Base-by-base conservation (phyloP, 306 rosid genomes). In the Sindora glabra region DNA sequence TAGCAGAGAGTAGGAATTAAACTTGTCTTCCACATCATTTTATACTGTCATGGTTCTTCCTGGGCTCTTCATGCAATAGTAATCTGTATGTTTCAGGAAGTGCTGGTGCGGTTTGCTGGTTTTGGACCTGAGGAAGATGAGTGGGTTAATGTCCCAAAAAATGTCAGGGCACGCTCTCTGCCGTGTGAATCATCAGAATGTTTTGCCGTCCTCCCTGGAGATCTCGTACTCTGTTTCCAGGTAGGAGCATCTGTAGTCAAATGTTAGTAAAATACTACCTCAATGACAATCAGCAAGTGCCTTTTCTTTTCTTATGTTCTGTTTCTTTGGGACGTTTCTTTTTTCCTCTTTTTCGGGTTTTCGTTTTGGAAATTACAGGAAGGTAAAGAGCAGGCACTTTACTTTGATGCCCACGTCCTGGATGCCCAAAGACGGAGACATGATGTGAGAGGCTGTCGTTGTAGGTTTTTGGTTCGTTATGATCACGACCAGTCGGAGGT, bases 141-240 rank as follows among this genome's bases (percentile, higher is more conserved):
- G 81, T 94, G 99, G 99, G 64, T 84, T 69, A 94, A 89, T 69
- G 72, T 94, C 19, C 79, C 74, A 69, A 86, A 71, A 68, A 81
- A 89, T 78, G 87, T 94, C 23, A 77, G 99, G 60, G 97, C 90
- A 13, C 95, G 97, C 50, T 94, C 97, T 30, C 81, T 94, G 13
- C 99, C 99, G 22, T 94, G 99, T 65, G 99, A 94, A 81, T 89
- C 97, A 59, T 89, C 99, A 15, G 97, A 94, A 66, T 94, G 99
- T 66, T 95, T 89, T 61, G 97, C 94, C 53, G 95, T 94, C 55
- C 86, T 94, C 72, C 97, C 97, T 9, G 99, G 94, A 19, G 99
- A 94, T 63, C 97, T 94, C 79, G 80, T 86, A 58, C 94, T 94
- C 46, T 89, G 99, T 77, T 94, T 94, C 75, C 99, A 89, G 97